A percentile compares a stretch with the other conserved stretches of the same genome.
phyloP scores from a whole-genome alignment of 257 asterid genomes.

The Capsicum pubescens region DNA sequence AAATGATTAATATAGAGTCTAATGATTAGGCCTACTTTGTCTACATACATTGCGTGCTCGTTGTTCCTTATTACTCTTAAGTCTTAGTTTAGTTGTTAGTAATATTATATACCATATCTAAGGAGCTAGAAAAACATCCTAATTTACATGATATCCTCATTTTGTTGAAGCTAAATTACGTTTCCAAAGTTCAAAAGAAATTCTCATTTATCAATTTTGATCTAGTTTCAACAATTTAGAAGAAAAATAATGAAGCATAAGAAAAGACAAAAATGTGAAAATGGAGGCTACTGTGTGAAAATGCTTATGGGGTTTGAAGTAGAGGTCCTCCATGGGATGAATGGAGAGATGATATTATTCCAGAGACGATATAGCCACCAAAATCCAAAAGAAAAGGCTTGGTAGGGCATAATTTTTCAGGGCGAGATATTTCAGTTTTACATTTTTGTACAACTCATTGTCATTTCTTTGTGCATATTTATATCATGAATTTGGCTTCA shows the following conservation, averaged over 20 bases:
- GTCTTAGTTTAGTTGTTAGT: background rate
- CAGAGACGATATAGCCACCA: background rate
- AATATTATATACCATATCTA: background rate
- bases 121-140: too few relatives aligned
- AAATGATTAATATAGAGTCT: too few relatives aligned
- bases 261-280: background rate
- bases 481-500: conserved; percentile 21
- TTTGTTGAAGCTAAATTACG: background rate
- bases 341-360: background rate
- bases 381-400: background rate
- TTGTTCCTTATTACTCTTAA: background rate
- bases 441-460: background rate
- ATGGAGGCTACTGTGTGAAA: background rate
- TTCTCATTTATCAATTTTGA: background rate
- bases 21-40: too few relatives aligned
- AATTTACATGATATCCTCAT: background rate
- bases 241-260: background rate
- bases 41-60: too few relatives aligned
- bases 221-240: background rate
- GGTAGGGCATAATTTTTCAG: background rate
- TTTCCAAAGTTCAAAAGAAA: background rate
- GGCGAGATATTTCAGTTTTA: conserved; percentile 8
- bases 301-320: background rate
- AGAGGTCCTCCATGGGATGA: background rate
- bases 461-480: background rate